Percentiles rank a stretch among this genome's conserved stretches.
These are phyloP conservation scores for Diaporthe caulivora DNA, from an alignment of 2,329 filamentous ascomycete genomes.

Conservation along the genomic window DNA sequence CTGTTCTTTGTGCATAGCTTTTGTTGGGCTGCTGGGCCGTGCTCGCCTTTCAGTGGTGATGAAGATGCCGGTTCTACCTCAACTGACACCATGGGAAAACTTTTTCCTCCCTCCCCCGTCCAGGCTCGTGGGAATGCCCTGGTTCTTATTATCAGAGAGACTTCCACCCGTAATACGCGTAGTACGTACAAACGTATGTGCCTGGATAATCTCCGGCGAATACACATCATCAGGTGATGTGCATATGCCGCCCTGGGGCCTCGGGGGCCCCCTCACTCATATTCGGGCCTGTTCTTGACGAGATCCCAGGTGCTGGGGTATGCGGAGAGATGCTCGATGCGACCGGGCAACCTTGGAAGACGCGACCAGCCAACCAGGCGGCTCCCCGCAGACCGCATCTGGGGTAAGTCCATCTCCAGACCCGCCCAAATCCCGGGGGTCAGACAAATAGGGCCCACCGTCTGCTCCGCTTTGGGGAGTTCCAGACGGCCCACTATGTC, in stretches of 20 bases:
- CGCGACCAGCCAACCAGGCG: background rate
- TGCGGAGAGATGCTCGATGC: background rate
- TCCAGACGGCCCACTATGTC: slow-evolving; percentile 7
- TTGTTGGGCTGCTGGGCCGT: background rate
- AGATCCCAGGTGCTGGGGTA: background rate
- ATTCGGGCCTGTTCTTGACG: slow-evolving; percentile 28
- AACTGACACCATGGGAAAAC: background rate
- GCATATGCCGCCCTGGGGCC: slow-evolving; percentile 1
- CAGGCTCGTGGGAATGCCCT: background rate
- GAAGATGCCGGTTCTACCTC: background rate
- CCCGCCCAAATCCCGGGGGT: slow-evolving; percentile 16
- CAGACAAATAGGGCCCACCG: slow-evolving; percentile 2
- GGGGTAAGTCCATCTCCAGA: slow-evolving; percentile 25
- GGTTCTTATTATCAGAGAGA: background rate
- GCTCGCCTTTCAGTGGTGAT: background rate
- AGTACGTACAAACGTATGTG: background rate
- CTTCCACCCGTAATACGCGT: no score
- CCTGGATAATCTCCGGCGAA: slow-evolving; percentile 8
- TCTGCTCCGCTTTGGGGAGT: slow-evolving; percentile 15
- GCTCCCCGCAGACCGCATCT: background rate
- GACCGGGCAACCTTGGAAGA: no score
- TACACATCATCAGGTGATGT: slow-evolving; percentile 23
- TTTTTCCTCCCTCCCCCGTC: background rate
- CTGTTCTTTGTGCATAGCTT: background rate
- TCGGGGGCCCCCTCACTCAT: slow-evolving; percentile 25